Evolutionary conservation across 331 rosid species (phyloP), one percentile per base, ranked within the genome.

Genomic region (Rhamnella rubrinervis): DNA sequence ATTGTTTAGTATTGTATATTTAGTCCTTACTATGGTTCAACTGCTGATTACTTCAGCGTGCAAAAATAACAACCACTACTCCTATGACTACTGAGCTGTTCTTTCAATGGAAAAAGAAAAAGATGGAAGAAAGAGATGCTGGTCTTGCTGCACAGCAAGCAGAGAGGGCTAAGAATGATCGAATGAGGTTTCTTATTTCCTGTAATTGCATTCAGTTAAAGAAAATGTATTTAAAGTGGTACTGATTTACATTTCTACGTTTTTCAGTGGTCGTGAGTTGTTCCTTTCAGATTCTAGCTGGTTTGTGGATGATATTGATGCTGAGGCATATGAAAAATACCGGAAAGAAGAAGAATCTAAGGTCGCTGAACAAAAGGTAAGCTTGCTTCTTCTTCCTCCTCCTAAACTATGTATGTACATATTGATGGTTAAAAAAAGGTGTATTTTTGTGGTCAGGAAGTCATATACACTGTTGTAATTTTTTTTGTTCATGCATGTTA

Each of bases 231-330:
- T 7, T n/a, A 12, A 55, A 8, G 53, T 44, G 40, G 11, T 46
- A 26, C 28, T 67, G 38, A 72, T 47, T 67, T 38, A n/a, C 20
- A 62, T 70, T 13, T 72, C 55, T 60, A 35, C 73, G 71, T 72
- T 77, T 31, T 73, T 79, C 89, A 95, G 99, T 80, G 99, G 97
- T 20, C 96, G 97, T 35, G 99, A 95, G 88, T 85, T 95, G 77
- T 95, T 95, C 85, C 86, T 88, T 84, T 80, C 88, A 6, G 85
- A 95, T 86, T 91, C 99, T 72, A 91, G 93, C 80, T 61, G 87
- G 86, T 95, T 95, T 82, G 99, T 95, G 81, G 99, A 95, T 79
- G 99, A 95, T 82, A 89, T 75, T 8, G 99, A 95, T 82, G 92
- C 77, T 8, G 99, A 91, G 82, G 99, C 99, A 51, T 87, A 89